Evolutionary conservation across 257 asterid species (phyloP).

Genomic region (Capsicum rhomboideum): DNA sequence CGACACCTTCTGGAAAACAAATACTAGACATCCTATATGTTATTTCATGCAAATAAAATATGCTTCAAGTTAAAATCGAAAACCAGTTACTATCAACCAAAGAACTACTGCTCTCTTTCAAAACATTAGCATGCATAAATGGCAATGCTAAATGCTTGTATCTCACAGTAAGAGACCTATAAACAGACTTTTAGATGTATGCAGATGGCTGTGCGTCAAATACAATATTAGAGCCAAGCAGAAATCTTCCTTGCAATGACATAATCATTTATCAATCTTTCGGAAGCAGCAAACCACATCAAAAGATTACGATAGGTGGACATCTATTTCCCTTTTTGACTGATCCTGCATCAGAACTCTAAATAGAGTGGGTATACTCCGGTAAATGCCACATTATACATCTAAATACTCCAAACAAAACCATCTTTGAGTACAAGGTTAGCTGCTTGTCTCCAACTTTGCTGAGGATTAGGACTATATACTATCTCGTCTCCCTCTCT

Average conservation of each 20-base stretch:
- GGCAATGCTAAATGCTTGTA: background rate
- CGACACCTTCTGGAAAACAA: background rate
- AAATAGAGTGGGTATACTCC: too few species aligned
- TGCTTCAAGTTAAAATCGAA: background rate
- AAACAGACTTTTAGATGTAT: background rate
- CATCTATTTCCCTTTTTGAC: background rate
- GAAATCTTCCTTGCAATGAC: background rate
- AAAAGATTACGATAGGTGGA: background rate
- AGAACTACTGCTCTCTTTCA: background rate
- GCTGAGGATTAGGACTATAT: too few species aligned
- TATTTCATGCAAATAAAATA: background rate
- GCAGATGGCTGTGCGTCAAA: background rate
- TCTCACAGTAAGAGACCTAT: background rate
- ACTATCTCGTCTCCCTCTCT: too few species aligned
- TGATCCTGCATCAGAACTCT: background rate
- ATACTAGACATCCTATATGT: background rate
- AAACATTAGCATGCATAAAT: background rate
- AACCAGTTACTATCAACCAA: background rate
- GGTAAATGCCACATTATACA: background rate
- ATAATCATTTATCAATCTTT: background rate
- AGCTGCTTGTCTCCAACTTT: background rate
- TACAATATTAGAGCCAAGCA: background rate
- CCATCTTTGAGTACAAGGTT: too few species aligned
- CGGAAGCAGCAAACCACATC: background rate
- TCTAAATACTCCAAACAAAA: background rate